A percentile compares a stretch with the other conserved stretches of the same genome.
Evolutionary conservation across 1,284 basidiomycete genomes (phyloP).

Genomic region (Cryptococcus maquisensis): DNA sequence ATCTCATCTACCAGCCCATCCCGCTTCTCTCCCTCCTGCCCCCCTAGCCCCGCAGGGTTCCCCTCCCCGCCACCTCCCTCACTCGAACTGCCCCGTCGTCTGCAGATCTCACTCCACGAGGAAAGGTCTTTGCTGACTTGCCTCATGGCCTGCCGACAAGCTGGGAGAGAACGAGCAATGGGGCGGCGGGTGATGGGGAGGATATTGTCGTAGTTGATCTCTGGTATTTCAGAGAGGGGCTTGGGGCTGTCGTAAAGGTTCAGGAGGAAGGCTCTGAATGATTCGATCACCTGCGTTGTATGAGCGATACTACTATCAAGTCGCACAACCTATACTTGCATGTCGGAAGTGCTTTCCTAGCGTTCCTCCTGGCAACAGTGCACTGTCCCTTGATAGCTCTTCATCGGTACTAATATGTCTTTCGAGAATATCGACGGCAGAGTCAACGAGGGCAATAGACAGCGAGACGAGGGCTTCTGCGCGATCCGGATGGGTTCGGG

Average conservation of each 20-base stretch:
- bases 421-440: slow-evolving; percentile 32
- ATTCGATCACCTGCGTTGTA: slow-evolving; percentile 34
- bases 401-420: slow-evolving; percentile 23
- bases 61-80: not conserved
- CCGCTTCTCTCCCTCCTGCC: not conserved
- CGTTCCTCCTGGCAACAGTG: slow-evolving; percentile 40
- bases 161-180: slow-evolving; percentile 24
- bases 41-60: slow-evolving; percentile 12
- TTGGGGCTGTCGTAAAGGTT: not conserved
- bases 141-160: slow-evolving; percentile 25
- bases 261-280: slow-evolving; percentile 34
- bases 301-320: not conserved
- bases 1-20: slow-evolving; percentile 22
- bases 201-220: slow-evolving; percentile 42
- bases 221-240: slow-evolving; percentile 2
- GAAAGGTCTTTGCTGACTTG: slow-evolving; percentile 24
- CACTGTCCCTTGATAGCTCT: slow-evolving; percentile 29
- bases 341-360: slow-evolving; percentile 45
- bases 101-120: slow-evolving; percentile 14
- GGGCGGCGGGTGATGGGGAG: slow-evolving; percentile 21
- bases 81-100: not conserved
- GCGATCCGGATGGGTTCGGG: slow-evolving; percentile 19
- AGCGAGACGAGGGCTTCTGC: slow-evolving; percentile 33
- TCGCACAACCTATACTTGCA: slow-evolving; percentile 21
- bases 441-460: slow-evolving; percentile 34